Percentiles rank a stretch among this genome's conserved stretches.
These are phyloP conservation scores for Fusarium sp. DNA, from an alignment of 2,329 filamentous ascomycete species.

Conservation along the genomic window DNA sequence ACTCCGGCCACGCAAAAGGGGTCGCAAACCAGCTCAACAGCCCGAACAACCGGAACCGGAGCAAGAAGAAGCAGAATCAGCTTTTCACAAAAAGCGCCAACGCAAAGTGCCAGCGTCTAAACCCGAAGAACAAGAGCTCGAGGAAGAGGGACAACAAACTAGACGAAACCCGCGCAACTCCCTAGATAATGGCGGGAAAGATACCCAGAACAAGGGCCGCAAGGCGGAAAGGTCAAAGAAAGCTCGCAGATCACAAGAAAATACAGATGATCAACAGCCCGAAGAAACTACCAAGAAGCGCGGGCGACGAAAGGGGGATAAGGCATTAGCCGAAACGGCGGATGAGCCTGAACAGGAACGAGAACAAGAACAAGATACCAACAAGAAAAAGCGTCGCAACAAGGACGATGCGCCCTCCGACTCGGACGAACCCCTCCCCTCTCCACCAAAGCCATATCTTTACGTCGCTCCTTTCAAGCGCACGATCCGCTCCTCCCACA, in stretches of 20 bases:
- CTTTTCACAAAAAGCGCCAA: constrained; percentile 31
- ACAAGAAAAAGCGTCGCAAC: constrained; percentile 34
- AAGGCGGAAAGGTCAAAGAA: constrained; percentile 27
- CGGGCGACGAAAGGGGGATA: constrained; percentile 22
- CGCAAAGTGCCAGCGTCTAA: constrained; percentile 6
- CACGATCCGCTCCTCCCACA: constrained; percentile 70
- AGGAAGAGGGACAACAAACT: constrained; percentile 19
- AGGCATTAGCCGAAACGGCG: constrained; percentile 9
- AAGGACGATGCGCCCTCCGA: constrained; percentile 38
- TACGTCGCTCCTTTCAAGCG: constrained; percentile 65
- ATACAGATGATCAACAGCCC: constrained; percentile 18
- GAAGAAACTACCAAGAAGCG: constrained; percentile 31
- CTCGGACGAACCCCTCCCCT: constrained; percentile 39
- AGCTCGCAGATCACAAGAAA: constrained; percentile 9
- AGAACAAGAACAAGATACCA: constrained; percentile 8
- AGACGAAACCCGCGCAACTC: constrained; percentile 40
- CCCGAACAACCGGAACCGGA: constrained; percentile 20
- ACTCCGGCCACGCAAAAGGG: constrained; percentile 26
- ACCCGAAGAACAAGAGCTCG: not conserved
- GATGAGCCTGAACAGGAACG: not conserved
- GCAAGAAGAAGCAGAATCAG: constrained; percentile 20
- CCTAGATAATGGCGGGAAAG: constrained; percentile 20
- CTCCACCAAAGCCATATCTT: constrained; percentile 57
- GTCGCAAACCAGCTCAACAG: constrained; percentile 17
- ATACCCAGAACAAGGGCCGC: constrained; percentile 33